Evolutionary conservation across 768 basidiomycete species (phyloP).

Genomic region (Suillus weaverae): DNA sequence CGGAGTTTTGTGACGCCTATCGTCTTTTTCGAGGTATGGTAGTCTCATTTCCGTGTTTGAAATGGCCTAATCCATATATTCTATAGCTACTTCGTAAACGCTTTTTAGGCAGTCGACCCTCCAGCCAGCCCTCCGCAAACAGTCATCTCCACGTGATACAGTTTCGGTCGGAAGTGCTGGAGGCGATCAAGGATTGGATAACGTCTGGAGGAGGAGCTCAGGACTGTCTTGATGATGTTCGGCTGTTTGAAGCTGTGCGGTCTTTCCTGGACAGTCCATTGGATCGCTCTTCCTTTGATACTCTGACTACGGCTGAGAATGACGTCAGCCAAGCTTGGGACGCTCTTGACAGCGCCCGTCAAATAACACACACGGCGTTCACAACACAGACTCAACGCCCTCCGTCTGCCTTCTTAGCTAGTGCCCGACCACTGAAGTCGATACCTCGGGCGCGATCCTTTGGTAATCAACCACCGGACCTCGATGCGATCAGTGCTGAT

Average conservation of each 20-base stretch:
- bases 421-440: slow-evolving; percentile 20
- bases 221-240: slow-evolving; percentile 71
- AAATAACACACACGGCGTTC: slow-evolving; percentile 46
- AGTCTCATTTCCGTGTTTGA: neutral
- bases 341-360: slow-evolving; percentile 43
- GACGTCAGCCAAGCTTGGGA: slow-evolving; percentile 50
- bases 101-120: slow-evolving; percentile 54
- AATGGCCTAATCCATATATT: neutral
- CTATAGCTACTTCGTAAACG: slow-evolving; percentile 73
- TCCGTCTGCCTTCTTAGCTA: slow-evolving; percentile 30
- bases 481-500: slow-evolving; percentile 63
- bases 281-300: slow-evolving; percentile 52
- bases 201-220: slow-evolving; percentile 72
- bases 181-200: slow-evolving; percentile 71
- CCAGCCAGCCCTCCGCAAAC: slow-evolving; percentile 41
- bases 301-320: slow-evolving; percentile 35
- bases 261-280: slow-evolving; percentile 58
- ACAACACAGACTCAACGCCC: slow-evolving; percentile 63
- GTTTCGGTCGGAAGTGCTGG: slow-evolving; percentile 62
- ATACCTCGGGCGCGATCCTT: slow-evolving; percentile 21
- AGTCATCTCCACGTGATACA: slow-evolving; percentile 47
- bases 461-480: slow-evolving; percentile 53
- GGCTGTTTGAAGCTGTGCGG: slow-evolving; percentile 58
- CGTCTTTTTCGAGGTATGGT: slow-evolving; percentile 79
- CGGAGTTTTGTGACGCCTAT: slow-evolving; percentile 79